Conservation (phyloP, 768 basidiomycete species). For the Tulasnella sp. region DNA sequence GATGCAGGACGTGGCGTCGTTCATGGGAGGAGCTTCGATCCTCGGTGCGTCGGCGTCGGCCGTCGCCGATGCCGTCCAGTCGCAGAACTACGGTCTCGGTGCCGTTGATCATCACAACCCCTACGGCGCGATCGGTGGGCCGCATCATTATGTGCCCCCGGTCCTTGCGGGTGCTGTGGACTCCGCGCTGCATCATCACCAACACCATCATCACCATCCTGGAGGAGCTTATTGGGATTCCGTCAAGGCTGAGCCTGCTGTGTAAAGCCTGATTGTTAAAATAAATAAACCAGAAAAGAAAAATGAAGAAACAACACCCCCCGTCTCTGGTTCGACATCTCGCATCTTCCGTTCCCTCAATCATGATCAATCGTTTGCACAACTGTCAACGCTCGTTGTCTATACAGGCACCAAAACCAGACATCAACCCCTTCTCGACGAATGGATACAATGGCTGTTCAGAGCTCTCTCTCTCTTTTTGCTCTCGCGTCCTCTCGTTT, state of each 20-base stretch:
- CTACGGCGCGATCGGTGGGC: background rate
- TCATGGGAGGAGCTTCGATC: background rate
- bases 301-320: background rate
- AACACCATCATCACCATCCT: background rate
- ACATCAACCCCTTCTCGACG: background rate
- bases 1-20: background rate
- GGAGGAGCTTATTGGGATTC: background rate
- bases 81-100: background rate
- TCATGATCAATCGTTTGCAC: background rate
- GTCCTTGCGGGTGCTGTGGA: background rate
- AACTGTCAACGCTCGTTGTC: background rate
- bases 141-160: background rate
- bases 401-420: background rate
- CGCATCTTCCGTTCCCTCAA: background rate
- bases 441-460: background rate
- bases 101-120: background rate
- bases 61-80: background rate
- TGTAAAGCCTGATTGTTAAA: background rate
- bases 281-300: background rate
- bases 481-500: background rate
- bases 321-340: background rate
- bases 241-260: background rate
- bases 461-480: background rate
- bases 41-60: background rate
- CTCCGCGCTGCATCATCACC: background rate